phyloP scores from a whole-genome alignment of 106 monocot genomes.

The Dendrobium nobile region DNA sequence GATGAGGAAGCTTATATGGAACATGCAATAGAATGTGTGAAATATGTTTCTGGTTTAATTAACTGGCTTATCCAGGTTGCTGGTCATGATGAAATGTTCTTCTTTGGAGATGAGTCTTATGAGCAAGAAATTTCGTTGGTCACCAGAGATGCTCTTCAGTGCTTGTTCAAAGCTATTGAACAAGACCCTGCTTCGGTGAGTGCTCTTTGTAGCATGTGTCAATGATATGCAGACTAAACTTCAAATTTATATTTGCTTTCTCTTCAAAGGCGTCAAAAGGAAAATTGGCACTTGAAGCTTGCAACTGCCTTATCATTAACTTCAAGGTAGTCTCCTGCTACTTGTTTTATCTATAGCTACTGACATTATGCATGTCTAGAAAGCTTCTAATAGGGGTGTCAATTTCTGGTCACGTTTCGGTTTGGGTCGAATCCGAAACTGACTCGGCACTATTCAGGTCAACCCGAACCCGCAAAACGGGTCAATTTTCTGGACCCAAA shows the following conservation, averaged over 20 bases:
- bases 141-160: slow-evolving; percentile 11
- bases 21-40: neutral
- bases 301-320: slow-evolving; percentile 19
- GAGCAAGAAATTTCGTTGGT: slow-evolving; percentile 13
- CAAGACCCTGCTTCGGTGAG: slow-evolving; percentile 21
- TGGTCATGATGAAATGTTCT: slow-evolving; percentile 18
- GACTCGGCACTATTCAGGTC: too few relatives aligned
- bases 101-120: slow-evolving; percentile 24
- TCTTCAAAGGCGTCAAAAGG: slow-evolving; percentile 17
- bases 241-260: neutral
- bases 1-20: neutral
- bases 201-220: neutral
- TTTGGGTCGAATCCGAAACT: too few relatives aligned
- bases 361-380: neutral
- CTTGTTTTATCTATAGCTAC: neutral
- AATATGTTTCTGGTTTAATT: neutral
- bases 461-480: too few relatives aligned
- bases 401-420: too few relatives aligned
- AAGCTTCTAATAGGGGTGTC: neutral
- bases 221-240: neutral
- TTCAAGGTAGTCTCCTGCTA: slow-evolving; percentile 14
- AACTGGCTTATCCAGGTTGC: slow-evolving; percentile 13
- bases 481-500: too few relatives aligned
- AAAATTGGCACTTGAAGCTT: slow-evolving; percentile 30
- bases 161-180: slow-evolving; percentile 16